Conservation (phyloP, 352 stramenopile genomes). For the Pythium aristosporum region DNA sequence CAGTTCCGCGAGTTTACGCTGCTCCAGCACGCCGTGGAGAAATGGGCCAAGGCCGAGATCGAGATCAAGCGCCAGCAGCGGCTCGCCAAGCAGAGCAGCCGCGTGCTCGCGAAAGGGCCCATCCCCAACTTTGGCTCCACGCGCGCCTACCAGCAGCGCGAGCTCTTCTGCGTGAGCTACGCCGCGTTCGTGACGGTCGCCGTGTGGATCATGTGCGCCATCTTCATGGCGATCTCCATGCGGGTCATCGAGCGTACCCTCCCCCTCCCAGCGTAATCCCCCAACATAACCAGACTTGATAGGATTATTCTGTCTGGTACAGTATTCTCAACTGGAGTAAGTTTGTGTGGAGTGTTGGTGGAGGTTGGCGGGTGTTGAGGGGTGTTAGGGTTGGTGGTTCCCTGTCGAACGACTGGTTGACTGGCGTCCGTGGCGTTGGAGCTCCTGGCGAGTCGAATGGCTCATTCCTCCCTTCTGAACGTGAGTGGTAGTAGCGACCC, state of each 20-base stretch:
- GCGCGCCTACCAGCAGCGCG: constrained; percentile 46
- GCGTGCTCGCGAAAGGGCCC: constrained; percentile 34
- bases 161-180: constrained; percentile 45
- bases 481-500: constrained; percentile 66
- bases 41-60: constrained; percentile 52
- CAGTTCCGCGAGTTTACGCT: constrained; percentile 55
- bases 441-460: neutral
- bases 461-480: constrained; percentile 79
- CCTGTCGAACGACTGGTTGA: constrained; percentile 27
- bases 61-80: constrained; percentile 37
- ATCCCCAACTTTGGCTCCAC: constrained; percentile 36
- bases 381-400: constrained; percentile 24
- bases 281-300: neutral
- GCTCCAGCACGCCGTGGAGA: constrained; percentile 50
- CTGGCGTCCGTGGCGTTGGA: constrained; percentile 10
- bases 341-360: neutral
- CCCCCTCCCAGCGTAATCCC: neutral
- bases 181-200: constrained; percentile 43
- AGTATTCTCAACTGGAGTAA: neutral
- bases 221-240: constrained; percentile 10
- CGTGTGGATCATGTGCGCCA: constrained; percentile 44
- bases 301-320: constrained; percentile 9
- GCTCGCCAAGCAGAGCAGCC: constrained; percentile 32
- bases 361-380: constrained; percentile 8
- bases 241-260: constrained; percentile 5